Evolutionary conservation across 306 rosid species (phyloP).

Genomic region (Bauhinia variegata): DNA sequence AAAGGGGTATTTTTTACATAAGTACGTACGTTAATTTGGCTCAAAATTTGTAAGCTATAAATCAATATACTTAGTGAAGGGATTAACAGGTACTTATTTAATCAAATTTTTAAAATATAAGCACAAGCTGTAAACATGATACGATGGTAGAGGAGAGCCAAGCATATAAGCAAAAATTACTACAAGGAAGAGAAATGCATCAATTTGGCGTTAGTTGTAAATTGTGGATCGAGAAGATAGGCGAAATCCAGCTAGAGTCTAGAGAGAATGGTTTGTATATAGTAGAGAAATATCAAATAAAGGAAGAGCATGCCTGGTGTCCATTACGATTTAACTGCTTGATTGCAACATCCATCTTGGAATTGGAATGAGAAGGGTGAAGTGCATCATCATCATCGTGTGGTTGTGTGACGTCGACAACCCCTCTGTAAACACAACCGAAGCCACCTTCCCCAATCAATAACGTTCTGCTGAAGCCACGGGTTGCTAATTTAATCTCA

Average conservation of each 20-base stretch:
- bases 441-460: slow-evolving; percentile 95
- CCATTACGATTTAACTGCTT: slow-evolving; percentile 93
- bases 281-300: neutral
- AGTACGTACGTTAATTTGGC: neutral
- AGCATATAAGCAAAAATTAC: too few species aligned
- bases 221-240: too few species aligned
- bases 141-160: too few species aligned
- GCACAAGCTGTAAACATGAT: too few species aligned
- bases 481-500: slow-evolving; percentile 77
- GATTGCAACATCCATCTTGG: slow-evolving; percentile 71
- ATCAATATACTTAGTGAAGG: too few species aligned
- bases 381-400: slow-evolving; percentile 1
- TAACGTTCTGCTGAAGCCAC: slow-evolving; percentile 69
- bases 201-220: too few species aligned
- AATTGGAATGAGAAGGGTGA: neutral
- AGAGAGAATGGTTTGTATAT: neutral
- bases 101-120: too few species aligned
- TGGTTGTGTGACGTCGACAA: slow-evolving; percentile 31
- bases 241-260: too few species aligned
- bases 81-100: too few species aligned
- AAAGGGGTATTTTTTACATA: neutral
- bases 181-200: too few species aligned
- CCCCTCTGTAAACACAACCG: slow-evolving; percentile 80
- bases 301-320: slow-evolving; percentile 69
- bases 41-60: too few species aligned